phyloP scores from a whole-genome alignment of 768 basidiomycete species.

The Pisolithus albus region DNA sequence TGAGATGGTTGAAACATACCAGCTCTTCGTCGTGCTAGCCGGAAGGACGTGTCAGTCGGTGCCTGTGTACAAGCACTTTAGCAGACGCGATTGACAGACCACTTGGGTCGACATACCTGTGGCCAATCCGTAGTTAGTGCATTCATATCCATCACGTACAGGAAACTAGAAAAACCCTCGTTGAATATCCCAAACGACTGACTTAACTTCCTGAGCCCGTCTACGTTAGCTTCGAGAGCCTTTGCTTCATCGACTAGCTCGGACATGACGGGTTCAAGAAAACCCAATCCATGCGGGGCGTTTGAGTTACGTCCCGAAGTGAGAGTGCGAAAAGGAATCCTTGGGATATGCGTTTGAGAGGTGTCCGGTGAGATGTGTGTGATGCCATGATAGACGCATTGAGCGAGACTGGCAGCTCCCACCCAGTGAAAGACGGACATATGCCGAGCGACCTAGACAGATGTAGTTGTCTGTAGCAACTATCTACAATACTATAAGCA shows the following conservation, averaged over 20 bases:
- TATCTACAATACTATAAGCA: too few relatives aligned
- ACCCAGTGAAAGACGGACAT: too few relatives aligned
- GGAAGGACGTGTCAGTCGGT: conserved; percentile 54
- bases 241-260: conserved; percentile 90
- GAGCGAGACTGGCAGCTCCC: too few relatives aligned
- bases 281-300: conserved; percentile 79
- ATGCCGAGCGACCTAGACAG: too few relatives aligned
- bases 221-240: conserved; percentile 66
- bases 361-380: conserved; percentile 63
- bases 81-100: neutral
- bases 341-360: conserved; percentile 84
- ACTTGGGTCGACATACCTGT: conserved; percentile 43
- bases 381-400: conserved; percentile 2
- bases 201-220: conserved; percentile 63
- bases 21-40: conserved; percentile 51
- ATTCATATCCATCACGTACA: conserved; percentile 93
- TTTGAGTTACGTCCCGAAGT: conserved; percentile 58
- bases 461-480: too few relatives aligned
- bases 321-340: conserved; percentile 85
- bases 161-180: conserved; percentile 86
- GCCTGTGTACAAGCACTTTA: conserved; percentile 34
- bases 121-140: conserved; percentile 91
- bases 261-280: conserved; percentile 74
- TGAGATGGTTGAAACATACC: conserved; percentile 32
- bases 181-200: conserved; percentile 83